Evolutionary conservation across 495 filamentous ascomycete genomes (phyloP), one percentile per base, ranked within the genome.

Genomic region (Paragyromitra xinjiangensis): DNA sequence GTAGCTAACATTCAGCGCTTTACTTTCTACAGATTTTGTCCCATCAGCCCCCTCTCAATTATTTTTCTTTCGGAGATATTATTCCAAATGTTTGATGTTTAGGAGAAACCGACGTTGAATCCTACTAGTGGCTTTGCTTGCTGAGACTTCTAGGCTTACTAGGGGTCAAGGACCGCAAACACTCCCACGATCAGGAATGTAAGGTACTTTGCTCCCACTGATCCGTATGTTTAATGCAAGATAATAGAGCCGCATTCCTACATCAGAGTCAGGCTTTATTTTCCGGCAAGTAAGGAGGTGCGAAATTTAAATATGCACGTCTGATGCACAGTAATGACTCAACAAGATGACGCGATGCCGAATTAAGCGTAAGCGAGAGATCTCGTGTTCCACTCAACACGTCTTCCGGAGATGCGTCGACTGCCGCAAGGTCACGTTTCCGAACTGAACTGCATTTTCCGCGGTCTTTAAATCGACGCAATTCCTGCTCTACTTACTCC

Each of bases 321-420:
- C 16, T 48, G 3, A 42, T 64, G 61, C 14, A 6, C 40, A 9
- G n/a, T n/a, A 39, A 71, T 76, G 74, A 77, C 74, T 77, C 74
- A 77, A 73, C 56, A 22, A 16, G 11, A 34, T 14, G 9, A 48
- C 39, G 45, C 74, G 48, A 73, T 76, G 16, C 61, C 61, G 5
- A 8, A 77, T 62, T n/a, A 39, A 24, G 73, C 55, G 40, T 73
- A 66, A 59, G 51, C 69, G 61, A 65, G 8, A 64, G 5, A 50
- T 53, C 74, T 14, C 73, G 67, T 71, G 61, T 73, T 65, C 69
- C 51, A 77, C 74, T 77, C 29, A 73, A 77, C 74, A 76, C 73
- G 73, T 70, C 73, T 76, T 29, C 66, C 48, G 63, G 61, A 56
- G 61, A 73, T 69, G 74, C 74, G 74, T 66, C 39, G 19, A 22